A percentile compares a stretch with the other conserved stretches of the same genome.
Evolutionary conservation across 805 yeast genomes (phyloP).

Genomic region (Wickerhamomyces bovis): DNA sequence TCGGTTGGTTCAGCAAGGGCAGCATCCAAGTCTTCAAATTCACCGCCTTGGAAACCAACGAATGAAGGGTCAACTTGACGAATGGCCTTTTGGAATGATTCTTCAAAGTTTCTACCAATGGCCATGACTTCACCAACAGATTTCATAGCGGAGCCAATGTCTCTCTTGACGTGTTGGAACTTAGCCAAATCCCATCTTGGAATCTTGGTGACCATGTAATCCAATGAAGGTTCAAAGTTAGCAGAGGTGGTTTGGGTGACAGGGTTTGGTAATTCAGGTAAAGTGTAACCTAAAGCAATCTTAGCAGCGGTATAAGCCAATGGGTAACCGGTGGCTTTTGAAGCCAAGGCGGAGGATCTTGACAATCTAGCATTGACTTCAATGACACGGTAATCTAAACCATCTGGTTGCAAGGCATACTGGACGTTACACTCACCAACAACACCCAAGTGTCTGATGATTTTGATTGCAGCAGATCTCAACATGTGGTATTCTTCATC

Average conservation of each 20-base stretch:
- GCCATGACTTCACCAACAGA: conserved; percentile 99
- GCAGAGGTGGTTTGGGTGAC: conserved; percentile 96
- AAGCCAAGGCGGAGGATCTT: conserved; percentile 95
- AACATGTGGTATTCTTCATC: conserved; percentile 98
- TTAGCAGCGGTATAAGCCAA: conserved; percentile 98
- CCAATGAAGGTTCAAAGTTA: conserved; percentile 94
- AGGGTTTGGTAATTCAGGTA: conserved; percentile 93
- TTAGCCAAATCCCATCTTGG: conserved; percentile 98
- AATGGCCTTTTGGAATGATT: conserved; percentile 94
- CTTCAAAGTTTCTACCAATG: conserved; percentile 96
- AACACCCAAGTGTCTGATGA: conserved; percentile 95
- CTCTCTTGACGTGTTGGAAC: conserved; percentile 92
- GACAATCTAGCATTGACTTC: conserved; percentile 97
- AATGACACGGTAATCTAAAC: conserved; percentile 90
- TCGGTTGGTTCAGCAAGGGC: conserved; percentile 84
- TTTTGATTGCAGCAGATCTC: conserved; percentile 94
- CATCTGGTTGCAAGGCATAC: conserved; percentile 93
- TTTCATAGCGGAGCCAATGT: conserved; percentile 94
- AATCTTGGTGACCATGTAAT: conserved; percentile 93
- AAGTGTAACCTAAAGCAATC: conserved; percentile 89
- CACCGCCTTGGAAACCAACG: conserved; percentile 87
- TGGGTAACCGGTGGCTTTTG: conserved; percentile 98
- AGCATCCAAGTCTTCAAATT: conserved; percentile 69
- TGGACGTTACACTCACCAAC: conserved; percentile 99
- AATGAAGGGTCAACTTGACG: conserved; percentile 92